Conservation (phyloP, 2,329 filamentous ascomycete species). For the Xylaria sp. region DNA sequence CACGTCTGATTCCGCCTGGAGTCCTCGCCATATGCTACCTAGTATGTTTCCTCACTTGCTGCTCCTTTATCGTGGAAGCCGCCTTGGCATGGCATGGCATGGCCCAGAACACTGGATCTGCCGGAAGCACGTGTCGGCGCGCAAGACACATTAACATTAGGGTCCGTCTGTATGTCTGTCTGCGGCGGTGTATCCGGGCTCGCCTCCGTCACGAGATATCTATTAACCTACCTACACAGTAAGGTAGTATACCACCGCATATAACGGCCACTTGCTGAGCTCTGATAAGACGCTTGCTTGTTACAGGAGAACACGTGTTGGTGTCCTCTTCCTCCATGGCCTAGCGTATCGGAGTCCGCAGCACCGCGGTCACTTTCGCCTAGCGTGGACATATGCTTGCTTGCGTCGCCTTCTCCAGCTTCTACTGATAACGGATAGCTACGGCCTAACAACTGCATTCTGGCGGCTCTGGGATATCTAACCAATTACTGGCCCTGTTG, state of each 20-base stretch:
- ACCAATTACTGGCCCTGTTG: slow-evolving; percentile 1
- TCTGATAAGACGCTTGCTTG: slow-evolving; percentile 5
- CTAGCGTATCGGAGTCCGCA: slow-evolving; percentile 11
- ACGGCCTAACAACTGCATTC: not conserved
- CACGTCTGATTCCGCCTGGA: not conserved
- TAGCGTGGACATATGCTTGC: not conserved
- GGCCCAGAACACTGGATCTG: not conserved
- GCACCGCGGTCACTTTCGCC: slow-evolving; percentile 8
- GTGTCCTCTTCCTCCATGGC: not conserved
- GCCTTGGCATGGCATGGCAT: not conserved
- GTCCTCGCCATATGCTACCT: not conserved
- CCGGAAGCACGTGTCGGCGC: slow-evolving; percentile 11
- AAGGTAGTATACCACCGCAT: not conserved
- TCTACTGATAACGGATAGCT: not conserved
- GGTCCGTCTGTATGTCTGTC: not conserved
- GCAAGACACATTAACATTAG: not conserved
- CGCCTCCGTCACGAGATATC: slow-evolving; percentile 5
- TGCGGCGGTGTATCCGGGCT: slow-evolving; percentile 7
- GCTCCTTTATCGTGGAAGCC: not conserved
- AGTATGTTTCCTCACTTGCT: not conserved
- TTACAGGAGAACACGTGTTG: slow-evolving; percentile 4
- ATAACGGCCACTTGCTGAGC: not conserved
- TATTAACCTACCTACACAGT: not conserved
- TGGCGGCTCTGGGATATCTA: not conserved
- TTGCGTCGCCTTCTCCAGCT: not conserved